Base-by-base conservation (phyloP, 192 early-diverging fungal genomes). In the Allomyces macrogynus region DNA sequence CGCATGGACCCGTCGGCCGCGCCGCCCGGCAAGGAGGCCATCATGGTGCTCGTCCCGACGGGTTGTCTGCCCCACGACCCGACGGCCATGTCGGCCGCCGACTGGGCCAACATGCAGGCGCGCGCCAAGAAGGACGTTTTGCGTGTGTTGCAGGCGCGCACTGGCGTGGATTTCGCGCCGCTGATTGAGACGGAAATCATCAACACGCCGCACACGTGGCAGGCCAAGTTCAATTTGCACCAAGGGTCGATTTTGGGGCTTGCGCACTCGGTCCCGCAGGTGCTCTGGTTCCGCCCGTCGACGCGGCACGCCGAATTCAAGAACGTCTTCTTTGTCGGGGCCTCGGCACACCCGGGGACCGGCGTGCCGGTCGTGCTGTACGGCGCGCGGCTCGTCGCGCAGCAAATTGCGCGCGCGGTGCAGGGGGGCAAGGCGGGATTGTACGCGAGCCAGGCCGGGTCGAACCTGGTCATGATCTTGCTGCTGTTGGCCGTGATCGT, bases 311-410 rank as follows among this genome's bases (percentile, higher is more conserved):
- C 69, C 23, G 69, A 73, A 3, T 74, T 64, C 62, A 67, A 76
- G 43, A 83, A 83, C 61, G 22, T 82, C 24, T 83, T 82, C 65
- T 83, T 83, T 67, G 81, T 83, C 61, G 78, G 78, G 27, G 79
- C 81, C 8, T 78, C 76, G 25, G 79, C 81, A 3, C 80, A 83
- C 67, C 81, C 81, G 26, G 81, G 81, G 24, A 81, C 80, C 23
- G 81, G 81, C 62, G 81, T 83, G 18, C 81, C 81, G 27, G 78
- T 83, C 44, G 78, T 83, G 3, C 54, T 83, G 43, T 78, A 72
- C 40, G 75, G 80, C 26, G 75, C 80, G 27, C 75, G 73, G 43
- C 40, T 82, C 8, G 73, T 77, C 7, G 67, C 77, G 10, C 65
- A 77, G 12, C 74, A 78, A 64, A 74, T 83, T 18, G 44, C 44